Base-by-base conservation (phyloP, 139 green algal genomes). In the Picochlorum costavermella region DNA sequence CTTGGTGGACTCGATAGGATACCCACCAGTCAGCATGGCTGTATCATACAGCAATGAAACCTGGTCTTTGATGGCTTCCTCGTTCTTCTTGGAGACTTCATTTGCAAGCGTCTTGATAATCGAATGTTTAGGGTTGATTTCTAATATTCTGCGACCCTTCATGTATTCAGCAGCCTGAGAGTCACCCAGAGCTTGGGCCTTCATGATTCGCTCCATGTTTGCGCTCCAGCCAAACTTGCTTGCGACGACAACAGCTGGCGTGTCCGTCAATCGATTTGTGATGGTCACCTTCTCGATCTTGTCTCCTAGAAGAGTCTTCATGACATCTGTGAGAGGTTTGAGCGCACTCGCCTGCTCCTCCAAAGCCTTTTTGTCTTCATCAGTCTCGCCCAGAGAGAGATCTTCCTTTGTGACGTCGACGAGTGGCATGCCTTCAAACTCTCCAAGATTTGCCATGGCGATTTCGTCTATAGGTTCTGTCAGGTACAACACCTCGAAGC, bases 201-300 rank as follows among this genome's bases (percentile, higher is more conserved):
- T 79, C 86, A 95, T 95, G 79, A 97, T 92, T 48, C 88, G 84
- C 79, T 99, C 92, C 91, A 97, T 97, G 86, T 99, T 97, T 58
- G 94, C 92, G 36, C 58, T 83, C 90, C 92, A 99, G 13, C 94
- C 94, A 72, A 97, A 95, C 80, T 98, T 96, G 70, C 78, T 90
- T 58, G 92, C 92, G 28, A 97, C 90, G 16, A 99, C 80, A 5
- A 94, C 83, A 75, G 86, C 95, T 36, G 94, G 94, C 2, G 89
- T 93, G 79, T 94, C 85, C 14, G 79, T 77, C 64, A 97, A 78
- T 3, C 92, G 82, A 64, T 70, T 80, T 13, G 77, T 90, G 2
- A 95, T 75, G 33, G 64, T 61, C 28, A 95, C 88, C 74, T 93
- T 92, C 67, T 90, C 83, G 36, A 95, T 79, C 48, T 82, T 82